Conservation (phyloP, 2,329 filamentous ascomycete genomes). For the Ambrosiella xylebori region DNA sequence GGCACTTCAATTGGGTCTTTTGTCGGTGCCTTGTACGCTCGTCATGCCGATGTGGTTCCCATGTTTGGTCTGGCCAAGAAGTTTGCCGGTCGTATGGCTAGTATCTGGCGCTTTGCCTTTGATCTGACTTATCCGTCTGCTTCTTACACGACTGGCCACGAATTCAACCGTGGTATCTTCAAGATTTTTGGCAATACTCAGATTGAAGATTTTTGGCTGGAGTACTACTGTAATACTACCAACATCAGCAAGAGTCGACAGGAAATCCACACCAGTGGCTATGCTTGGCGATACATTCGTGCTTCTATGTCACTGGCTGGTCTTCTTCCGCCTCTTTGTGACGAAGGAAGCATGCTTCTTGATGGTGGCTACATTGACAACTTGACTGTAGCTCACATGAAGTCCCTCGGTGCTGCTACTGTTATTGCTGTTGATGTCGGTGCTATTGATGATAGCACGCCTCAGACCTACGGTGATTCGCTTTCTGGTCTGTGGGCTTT, state of each 20-base stretch:
- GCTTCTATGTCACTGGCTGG: slow-evolving; percentile 95
- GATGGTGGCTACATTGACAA: slow-evolving; percentile 98
- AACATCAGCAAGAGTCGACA: slow-evolving; percentile 89
- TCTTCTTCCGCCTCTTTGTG: slow-evolving; percentile 79
- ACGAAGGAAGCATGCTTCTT: slow-evolving; percentile 90
- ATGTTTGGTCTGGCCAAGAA: slow-evolving; percentile 97
- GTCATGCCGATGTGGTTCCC: slow-evolving; percentile 88
- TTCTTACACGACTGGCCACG: slow-evolving; percentile 94
- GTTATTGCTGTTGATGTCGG: slow-evolving; percentile 96
- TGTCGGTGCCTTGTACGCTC: slow-evolving; percentile 85
- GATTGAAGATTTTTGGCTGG: slow-evolving; percentile 97
- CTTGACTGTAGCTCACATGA: slow-evolving; percentile 93
- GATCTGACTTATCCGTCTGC: slow-evolving; percentile 92
- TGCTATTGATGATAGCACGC: slow-evolving; percentile 75
- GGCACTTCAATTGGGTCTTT: slow-evolving; percentile 95
- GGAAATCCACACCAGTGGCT: slow-evolving; percentile 90
- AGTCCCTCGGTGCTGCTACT: slow-evolving; percentile 74
- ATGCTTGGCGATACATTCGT: slow-evolving; percentile 92
- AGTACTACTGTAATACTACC: slow-evolving; percentile 98
- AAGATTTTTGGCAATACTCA: slow-evolving; percentile 94
- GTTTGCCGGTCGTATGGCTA: slow-evolving; percentile 95
- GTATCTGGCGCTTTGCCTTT: slow-evolving; percentile 94
- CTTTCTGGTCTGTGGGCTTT: slow-evolving; percentile 91
- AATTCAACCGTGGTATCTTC: slow-evolving; percentile 98
- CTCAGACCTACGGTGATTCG: slow-evolving; percentile 84